Base-by-base conservation (phyloP, 176 grass and related monocot species). In the Eleusine coracana region DNA sequence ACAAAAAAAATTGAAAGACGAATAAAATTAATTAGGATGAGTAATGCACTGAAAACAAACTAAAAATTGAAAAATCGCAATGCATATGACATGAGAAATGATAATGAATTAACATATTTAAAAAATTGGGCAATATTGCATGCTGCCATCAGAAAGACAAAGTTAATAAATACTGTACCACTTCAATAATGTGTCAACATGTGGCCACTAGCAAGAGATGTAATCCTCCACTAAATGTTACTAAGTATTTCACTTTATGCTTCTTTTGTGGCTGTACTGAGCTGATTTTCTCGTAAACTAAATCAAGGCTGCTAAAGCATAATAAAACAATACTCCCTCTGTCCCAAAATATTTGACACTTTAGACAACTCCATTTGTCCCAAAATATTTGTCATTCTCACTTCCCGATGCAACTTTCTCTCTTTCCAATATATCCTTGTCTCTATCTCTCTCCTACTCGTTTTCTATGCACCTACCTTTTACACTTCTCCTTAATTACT, bases 11-110 rank as follows among this genome's bases (percentile, higher is more conserved):
- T 18, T 38, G 66, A 51, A 80, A 20, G 40, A 74, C 1, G 50
- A 60, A 44, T 37, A 87, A 84, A 84, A 41, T 75, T 39, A 74
- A 16, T 60, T 59, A 6, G 60, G 15, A 17, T 79, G 40, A 25
- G n/a, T 75, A 60, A 69, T 14, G 11, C 62, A 4, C 16, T 48
- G 27, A 49, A 68, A 29, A 69, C 51, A 88, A 83, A 38, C 6
- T 25, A 40, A 10, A 79, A 40, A 74, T 60, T 34, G 20, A 74
- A 80, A 67, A 80, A 67, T 73, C 42, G 44, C 2, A 29, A n/a
- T n/a, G 36, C 76, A 71, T 18, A 14, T 66, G 34, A 11, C 16
- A 25, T 25, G 10, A 65, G 17, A 44, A 66, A 48, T 78, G 68
- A 66, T 36, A 67, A 66, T 21, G 39, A 59, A 71, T 21, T 66